Percentiles rank a stretch among this genome's conserved stretches.
phyloP scores from a whole-genome alignment of 257 asterid genomes.

The Avicennia marina region DNA sequence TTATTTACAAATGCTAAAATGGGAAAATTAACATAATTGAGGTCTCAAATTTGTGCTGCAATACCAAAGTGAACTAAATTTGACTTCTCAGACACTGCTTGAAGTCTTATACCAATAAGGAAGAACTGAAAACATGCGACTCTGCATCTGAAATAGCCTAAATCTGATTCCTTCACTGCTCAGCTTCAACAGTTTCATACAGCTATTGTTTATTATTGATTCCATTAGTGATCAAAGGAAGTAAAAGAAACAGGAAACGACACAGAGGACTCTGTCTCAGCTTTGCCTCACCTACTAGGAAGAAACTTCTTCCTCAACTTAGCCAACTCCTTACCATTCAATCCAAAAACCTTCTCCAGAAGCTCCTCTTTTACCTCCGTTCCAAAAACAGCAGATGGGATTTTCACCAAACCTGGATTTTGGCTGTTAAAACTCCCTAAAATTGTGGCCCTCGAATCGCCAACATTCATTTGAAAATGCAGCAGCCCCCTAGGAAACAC shows the following conservation, averaged over 20 bases:
- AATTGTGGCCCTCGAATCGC: constrained; percentile 47
- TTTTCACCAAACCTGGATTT: constrained; percentile 67
- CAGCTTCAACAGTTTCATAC: no score
- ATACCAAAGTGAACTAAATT: no score
- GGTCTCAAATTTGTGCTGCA: no score
- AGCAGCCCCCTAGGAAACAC: constrained; percentile 69
- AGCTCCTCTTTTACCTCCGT: constrained; percentile 51
- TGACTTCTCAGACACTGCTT: no score
- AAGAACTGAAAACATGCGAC: no score
- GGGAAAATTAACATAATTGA: no score
- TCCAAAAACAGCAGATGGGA: constrained; percentile 67
- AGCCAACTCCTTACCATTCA: constrained; percentile 52
- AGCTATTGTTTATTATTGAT: no score
- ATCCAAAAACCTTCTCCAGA: constrained; percentile 65
- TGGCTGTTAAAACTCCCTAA: constrained; percentile 72
- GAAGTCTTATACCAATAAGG: no score
- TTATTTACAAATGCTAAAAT: no score
- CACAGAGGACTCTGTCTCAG: neutral
- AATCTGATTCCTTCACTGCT: no score
- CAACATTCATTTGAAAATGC: constrained; percentile 80
- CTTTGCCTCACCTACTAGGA: constrained; percentile 21
- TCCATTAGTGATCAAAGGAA: no score
- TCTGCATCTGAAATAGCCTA: no score
- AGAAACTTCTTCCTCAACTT: constrained; percentile 53
- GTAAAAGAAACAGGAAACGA: neutral